Percentiles rank a stretch among this genome's conserved stretches.
Conservation (phyloP, 345 rosid species). For the Sapria himalayana region DNA sequence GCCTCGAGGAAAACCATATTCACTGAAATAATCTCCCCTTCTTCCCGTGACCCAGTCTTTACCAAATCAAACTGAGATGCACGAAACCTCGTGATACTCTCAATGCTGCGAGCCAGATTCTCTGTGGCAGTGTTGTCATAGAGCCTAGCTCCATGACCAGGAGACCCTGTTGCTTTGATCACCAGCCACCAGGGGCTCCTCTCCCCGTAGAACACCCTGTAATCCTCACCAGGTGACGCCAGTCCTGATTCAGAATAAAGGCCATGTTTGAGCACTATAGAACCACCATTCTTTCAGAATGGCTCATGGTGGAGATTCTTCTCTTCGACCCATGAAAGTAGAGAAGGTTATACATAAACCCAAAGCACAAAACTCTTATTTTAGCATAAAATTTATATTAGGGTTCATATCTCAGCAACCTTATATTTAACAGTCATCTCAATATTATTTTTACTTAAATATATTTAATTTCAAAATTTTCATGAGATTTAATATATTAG, state of each 20-base stretch:
- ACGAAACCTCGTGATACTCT: constrained; percentile 63
- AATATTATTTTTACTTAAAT: too few relatives aligned
- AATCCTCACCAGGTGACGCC: constrained; percentile 45
- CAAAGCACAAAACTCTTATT: too few relatives aligned
- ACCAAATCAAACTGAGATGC: constrained; percentile 78
- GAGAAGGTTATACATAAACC: too few relatives aligned
- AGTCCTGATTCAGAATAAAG: constrained; percentile 34
- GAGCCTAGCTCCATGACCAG: constrained; percentile 89
- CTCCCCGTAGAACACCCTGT: constrained; percentile 62
- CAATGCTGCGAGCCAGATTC: constrained; percentile 69
- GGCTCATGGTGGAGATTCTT: too few relatives aligned
- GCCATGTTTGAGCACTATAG: too few relatives aligned
- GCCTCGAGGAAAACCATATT: constrained; percentile 71
- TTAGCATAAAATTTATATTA: too few relatives aligned
- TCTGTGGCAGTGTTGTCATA: constrained; percentile 85
- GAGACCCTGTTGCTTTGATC: constrained; percentile 79
- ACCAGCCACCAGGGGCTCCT: constrained; percentile 75
- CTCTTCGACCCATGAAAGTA: too few relatives aligned
- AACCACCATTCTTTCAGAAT: too few relatives aligned
- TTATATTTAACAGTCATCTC: too few relatives aligned
- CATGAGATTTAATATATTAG: too few relatives aligned
- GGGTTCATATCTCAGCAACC: too few relatives aligned
- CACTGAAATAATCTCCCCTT: constrained; percentile 78
- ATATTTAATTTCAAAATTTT: too few relatives aligned
- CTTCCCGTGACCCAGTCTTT: constrained; percentile 60